phyloP scores from a whole-genome alignment of 2,329 filamentous ascomycete species.

The Aureobasidium sp. region DNA sequence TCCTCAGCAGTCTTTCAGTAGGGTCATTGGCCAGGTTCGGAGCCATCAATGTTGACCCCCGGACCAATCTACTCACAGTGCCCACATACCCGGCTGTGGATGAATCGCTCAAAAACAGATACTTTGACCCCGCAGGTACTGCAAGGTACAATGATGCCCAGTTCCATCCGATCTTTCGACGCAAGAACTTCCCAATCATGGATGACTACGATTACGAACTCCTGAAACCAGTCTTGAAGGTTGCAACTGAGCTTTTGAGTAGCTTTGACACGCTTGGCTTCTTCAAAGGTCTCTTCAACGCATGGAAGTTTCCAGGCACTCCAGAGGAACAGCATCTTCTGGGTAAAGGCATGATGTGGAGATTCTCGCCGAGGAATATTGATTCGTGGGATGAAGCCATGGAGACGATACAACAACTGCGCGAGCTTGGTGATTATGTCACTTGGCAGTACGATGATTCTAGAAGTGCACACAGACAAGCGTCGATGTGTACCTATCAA shows the following conservation, averaged over 20 bases:
- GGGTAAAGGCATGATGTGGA: neutral
- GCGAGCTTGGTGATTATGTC: neutral
- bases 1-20: neutral
- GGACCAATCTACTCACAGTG: neutral
- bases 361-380: neutral
- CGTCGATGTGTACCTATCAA: neutral
- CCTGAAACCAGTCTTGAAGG: neutral
- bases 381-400: neutral
- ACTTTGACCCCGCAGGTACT: neutral
- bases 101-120: neutral
- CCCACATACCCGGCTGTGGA: neutral
- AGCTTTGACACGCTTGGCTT: neutral
- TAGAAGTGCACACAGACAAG: neutral
- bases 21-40: neutral
- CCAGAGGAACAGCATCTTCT: neutral
- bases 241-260: neutral
- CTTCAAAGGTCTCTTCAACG: neutral
- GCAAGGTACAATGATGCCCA: neutral
- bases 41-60: neutral
- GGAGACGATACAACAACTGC: neutral
- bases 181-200: neutral
- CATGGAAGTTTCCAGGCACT: neutral
- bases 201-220: neutral
- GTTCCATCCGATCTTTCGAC: neutral
- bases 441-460: neutral